These are phyloP conservation scores for Ustilago nuda DNA, from an alignment of 1,284 basidiomycete species.

Conservation along the genomic window DNA sequence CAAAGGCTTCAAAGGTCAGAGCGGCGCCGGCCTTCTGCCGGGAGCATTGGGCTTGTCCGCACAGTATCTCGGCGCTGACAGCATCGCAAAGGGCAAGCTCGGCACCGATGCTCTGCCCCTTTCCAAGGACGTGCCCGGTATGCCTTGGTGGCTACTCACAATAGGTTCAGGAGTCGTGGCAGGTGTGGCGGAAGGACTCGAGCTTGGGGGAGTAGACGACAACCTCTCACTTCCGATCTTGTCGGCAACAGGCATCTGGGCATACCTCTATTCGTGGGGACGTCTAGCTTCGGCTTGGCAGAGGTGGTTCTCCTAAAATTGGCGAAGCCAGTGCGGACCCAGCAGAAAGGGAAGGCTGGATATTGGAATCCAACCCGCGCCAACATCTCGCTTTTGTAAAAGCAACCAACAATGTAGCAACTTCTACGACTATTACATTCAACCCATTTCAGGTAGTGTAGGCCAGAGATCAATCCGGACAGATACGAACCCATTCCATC, in stretches of 20 bases:
- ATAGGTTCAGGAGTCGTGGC: constrained; percentile 66
- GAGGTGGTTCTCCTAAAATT: constrained; percentile 27
- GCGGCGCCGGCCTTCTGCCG: constrained; percentile 33
- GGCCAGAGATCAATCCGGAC: no score
- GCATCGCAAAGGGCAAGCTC: constrained; percentile 40
- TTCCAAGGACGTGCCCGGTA: constrained; percentile 46
- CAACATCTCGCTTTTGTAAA: no score
- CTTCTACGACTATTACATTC: background rate
- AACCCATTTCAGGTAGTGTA: background rate
- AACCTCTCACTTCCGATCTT: constrained; percentile 93
- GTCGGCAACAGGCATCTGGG: constrained; percentile 83
- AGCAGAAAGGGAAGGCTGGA: no score
- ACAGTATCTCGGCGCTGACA: constrained; percentile 34
- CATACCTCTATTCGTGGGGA: constrained; percentile 60
- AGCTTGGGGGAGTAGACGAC: constrained; percentile 88
- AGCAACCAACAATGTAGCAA: background rate
- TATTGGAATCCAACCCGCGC: no score
- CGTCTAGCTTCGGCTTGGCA: constrained; percentile 29
- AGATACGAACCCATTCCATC: no score
- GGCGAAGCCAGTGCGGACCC: no score
- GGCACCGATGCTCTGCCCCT: constrained; percentile 31
- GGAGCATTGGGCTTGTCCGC: constrained; percentile 30
- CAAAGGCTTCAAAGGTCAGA: constrained; percentile 44
- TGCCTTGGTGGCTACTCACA: constrained; percentile 60
- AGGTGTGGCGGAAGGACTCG: constrained; percentile 71